Percentiles rank a stretch among this genome's conserved stretches.
Conservation (phyloP, 148 eudicot species). For the Vaccinium macrocarpon region DNA sequence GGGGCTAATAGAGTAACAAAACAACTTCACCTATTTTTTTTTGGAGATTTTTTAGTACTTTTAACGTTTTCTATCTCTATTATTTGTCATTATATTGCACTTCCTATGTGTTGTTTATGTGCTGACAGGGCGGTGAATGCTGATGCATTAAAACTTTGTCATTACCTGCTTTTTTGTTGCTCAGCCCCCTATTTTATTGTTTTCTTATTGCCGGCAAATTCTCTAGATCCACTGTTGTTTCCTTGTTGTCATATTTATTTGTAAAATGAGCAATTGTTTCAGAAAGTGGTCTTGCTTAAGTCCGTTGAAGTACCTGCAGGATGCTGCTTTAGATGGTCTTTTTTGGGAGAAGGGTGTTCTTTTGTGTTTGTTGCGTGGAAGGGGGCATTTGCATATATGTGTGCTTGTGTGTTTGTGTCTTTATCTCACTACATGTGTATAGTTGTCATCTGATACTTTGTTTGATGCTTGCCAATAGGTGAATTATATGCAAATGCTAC, state of each 20-base stretch:
- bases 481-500: slow-evolving; percentile 53
- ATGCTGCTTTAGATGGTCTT: background rate
- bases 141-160: background rate
- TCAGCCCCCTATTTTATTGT: background rate
- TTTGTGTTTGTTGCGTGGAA: background rate
- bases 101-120: background rate
- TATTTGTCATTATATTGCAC: background rate
- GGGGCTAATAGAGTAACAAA: background rate
- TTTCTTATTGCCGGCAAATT: background rate
- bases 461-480: slow-evolving; percentile 37
- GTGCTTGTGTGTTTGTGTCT: background rate
- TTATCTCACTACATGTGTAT: background rate
- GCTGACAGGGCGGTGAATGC: background rate
- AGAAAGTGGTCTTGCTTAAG: background rate
- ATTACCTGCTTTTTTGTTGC: background rate
- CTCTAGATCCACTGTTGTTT: background rate
- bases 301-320: background rate
- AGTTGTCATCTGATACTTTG: slow-evolving; percentile 5
- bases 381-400: background rate
- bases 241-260: background rate
- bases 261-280: background rate
- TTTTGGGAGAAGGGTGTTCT: background rate
- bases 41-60: background rate
- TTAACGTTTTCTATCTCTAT: background rate
- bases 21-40: background rate